These are phyloP conservation scores for Schizophyllum amplum DNA, from an alignment of 1,284 basidiomycete genomes.

Conservation along the genomic window DNA sequence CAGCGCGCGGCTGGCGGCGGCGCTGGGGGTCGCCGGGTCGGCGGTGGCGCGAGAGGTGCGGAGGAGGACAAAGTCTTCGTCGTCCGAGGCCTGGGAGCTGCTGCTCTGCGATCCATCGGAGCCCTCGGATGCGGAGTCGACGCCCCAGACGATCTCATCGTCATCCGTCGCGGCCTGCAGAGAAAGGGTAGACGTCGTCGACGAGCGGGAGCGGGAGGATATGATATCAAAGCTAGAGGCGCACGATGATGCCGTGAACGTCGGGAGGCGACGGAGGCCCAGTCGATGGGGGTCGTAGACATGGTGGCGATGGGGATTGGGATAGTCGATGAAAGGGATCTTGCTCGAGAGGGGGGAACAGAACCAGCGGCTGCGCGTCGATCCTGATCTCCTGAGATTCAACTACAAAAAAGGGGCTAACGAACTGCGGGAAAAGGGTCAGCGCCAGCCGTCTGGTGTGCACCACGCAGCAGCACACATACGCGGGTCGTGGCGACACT, in stretches of 20 bases:
- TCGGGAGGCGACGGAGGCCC: conserved; percentile 4
- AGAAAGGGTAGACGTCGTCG: conserved; percentile 2
- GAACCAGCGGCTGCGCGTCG: not conserved
- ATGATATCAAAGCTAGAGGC: conserved; percentile 11
- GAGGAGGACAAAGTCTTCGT: conserved; percentile 38
- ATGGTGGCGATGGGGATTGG: not conserved
- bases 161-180: conserved; percentile 27
- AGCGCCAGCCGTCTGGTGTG: too few species aligned
- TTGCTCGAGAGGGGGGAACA: not conserved
- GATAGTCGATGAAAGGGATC: not conserved
- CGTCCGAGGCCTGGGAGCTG: conserved; percentile 16
- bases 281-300: not conserved
- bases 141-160: conserved; percentile 50
- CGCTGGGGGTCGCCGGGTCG: conserved; percentile 19
- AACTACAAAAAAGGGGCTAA: not conserved
- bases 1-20: not conserved
- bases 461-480: too few species aligned
- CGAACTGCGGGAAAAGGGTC: too few species aligned
- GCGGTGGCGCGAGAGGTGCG: conserved; percentile 5
- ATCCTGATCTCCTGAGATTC: not conserved
- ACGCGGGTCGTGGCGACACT: too few species aligned
- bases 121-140: conserved; percentile 20
- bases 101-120: conserved; percentile 16
- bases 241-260: conserved; percentile 8
- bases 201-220: conserved; percentile 14